Percentiles rank a stretch among this genome's conserved stretches.
Evolutionary conservation across 2,329 filamentous ascomycete genomes (phyloP).

Genomic region (Colletotrichum navitas): DNA sequence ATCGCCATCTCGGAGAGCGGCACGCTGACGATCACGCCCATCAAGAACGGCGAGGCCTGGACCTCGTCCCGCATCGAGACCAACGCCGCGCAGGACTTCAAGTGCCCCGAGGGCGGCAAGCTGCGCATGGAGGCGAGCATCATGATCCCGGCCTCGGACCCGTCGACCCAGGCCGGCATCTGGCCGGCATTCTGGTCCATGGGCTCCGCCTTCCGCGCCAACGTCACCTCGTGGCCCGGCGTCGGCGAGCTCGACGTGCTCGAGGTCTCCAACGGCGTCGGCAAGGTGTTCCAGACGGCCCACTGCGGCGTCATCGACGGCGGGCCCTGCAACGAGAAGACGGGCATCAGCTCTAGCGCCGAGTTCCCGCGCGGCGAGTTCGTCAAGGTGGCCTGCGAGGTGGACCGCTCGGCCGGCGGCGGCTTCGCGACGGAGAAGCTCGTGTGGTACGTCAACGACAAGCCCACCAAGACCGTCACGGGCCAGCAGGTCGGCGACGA

Average conservation of each 20-base stretch:
- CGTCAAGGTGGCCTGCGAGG: conserved; percentile 50
- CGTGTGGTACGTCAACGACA: conserved; percentile 53
- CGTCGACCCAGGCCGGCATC: conserved; percentile 53
- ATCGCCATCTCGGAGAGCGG: conserved; percentile 53
- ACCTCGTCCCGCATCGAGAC: conserved; percentile 61
- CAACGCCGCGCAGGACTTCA: conserved; percentile 50
- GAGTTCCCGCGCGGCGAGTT: conserved; percentile 49
- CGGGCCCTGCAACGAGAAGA: conserved; percentile 58
- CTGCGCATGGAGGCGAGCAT: conserved; percentile 56
- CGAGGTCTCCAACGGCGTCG: conserved; percentile 57
- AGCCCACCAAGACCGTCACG: conserved; percentile 46
- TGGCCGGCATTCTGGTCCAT: conserved; percentile 64
- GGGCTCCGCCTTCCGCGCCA: conserved; percentile 53
- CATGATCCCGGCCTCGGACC: conserved; percentile 50
- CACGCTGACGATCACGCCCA: conserved; percentile 45
- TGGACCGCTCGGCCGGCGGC: conserved; percentile 48
- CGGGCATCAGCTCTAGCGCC: conserved; percentile 48
- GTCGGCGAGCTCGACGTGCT: conserved; percentile 61
- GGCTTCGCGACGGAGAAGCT: conserved; percentile 50
- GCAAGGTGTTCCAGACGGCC: conserved; percentile 52
- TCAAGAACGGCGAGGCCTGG: conserved; percentile 51
- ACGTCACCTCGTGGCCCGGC: conserved; percentile 57
- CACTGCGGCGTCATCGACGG: conserved; percentile 57
- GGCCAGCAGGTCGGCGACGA: conserved; percentile 47
- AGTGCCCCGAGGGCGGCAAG: conserved; percentile 49